Percentiles rank a stretch among this genome's conserved stretches.
Conservation (phyloP, 2,329 filamentous ascomycete genomes). For the Clonostachys rhizophaga region DNA sequence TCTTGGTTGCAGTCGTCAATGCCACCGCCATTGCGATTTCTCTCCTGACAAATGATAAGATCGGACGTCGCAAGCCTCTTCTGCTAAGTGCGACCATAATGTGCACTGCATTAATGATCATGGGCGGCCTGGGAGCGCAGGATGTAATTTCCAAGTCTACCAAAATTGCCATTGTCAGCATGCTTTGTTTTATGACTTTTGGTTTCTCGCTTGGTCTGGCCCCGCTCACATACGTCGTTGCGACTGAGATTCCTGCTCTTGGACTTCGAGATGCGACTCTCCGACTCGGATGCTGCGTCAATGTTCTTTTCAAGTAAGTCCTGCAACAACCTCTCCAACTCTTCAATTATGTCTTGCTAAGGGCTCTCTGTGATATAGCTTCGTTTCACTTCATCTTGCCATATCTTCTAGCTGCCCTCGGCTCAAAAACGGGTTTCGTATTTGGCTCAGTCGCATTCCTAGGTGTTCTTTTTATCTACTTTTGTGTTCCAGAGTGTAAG, state of each 20-base stretch:
- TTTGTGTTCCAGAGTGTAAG: slow-evolving; percentile 12
- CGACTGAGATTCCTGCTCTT: slow-evolving; percentile 21
- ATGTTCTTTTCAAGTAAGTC: slow-evolving; percentile 18
- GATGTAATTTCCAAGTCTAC: slow-evolving; percentile 13
- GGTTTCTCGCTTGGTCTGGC: slow-evolving; percentile 23
- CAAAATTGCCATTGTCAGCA: slow-evolving; percentile 13
- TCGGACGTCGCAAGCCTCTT: slow-evolving; percentile 9
- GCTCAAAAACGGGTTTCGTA: slow-evolving; percentile 19
- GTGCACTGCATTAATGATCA: slow-evolving; percentile 15
- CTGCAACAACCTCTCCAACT: too few relatives aligned
- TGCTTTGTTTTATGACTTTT: slow-evolving; percentile 18
- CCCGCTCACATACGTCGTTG: slow-evolving; percentile 23
- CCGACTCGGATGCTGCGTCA: slow-evolving; percentile 17
- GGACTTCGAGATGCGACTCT: slow-evolving; percentile 20
- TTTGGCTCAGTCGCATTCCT: slow-evolving; percentile 7
- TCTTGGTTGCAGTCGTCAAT: slow-evolving; percentile 8
- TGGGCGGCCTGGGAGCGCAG: slow-evolving; percentile 25
- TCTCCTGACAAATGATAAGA: slow-evolving; percentile 4
- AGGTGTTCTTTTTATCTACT: slow-evolving; percentile 7
- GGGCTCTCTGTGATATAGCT: background rate
- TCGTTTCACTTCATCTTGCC: slow-evolving; percentile 26
- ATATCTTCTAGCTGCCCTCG: slow-evolving; percentile 26
- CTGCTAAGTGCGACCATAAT: slow-evolving; percentile 14
- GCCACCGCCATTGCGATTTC: slow-evolving; percentile 5
- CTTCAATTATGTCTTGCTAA: too few relatives aligned